These are phyloP conservation scores for Kwoniella botswanensis DNA, from an alignment of 768 basidiomycete genomes.

Conservation along the genomic window DNA sequence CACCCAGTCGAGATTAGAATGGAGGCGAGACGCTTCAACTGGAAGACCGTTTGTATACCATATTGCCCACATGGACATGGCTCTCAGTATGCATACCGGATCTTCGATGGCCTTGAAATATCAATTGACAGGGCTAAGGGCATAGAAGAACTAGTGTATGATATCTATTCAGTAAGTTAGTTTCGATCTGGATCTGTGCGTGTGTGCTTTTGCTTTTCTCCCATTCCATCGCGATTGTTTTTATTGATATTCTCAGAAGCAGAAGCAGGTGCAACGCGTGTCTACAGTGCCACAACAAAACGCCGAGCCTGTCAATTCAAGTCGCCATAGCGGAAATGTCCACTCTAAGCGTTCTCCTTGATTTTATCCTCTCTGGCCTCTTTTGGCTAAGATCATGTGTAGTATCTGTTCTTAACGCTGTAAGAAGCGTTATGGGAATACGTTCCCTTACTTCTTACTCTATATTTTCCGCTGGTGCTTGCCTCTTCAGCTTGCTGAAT, in stretches of 20 bases:
- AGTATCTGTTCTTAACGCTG: constrained; percentile 56
- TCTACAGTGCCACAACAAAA: not conserved
- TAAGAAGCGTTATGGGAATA: constrained; percentile 48
- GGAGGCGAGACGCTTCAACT: not conserved
- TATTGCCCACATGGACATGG: too few relatives aligned
- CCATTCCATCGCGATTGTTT: not conserved
- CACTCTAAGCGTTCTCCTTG: too few relatives aligned
- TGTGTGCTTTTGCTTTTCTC: not conserved
- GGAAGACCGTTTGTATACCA: too few relatives aligned
- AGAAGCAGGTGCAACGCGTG: not conserved
- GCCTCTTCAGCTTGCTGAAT: constrained; percentile 53
- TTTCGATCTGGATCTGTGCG: not conserved
- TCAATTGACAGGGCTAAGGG: too few relatives aligned
- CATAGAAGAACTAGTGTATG: not conserved
- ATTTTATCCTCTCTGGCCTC: constrained; percentile 55
- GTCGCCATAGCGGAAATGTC: not conserved
- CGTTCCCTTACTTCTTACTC: constrained; percentile 37
- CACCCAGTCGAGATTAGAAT: not conserved
- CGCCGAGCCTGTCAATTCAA: not conserved
- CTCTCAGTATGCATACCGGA: too few relatives aligned
- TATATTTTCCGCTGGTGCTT: constrained; percentile 36
- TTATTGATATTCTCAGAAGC: not conserved
- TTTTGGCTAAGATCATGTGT: constrained; percentile 58
- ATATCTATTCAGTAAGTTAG: not conserved
- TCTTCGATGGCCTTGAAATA: too few relatives aligned